Conservation (phyloP, 768 basidiomycete species). For the Mycena capillaripes region DNA sequence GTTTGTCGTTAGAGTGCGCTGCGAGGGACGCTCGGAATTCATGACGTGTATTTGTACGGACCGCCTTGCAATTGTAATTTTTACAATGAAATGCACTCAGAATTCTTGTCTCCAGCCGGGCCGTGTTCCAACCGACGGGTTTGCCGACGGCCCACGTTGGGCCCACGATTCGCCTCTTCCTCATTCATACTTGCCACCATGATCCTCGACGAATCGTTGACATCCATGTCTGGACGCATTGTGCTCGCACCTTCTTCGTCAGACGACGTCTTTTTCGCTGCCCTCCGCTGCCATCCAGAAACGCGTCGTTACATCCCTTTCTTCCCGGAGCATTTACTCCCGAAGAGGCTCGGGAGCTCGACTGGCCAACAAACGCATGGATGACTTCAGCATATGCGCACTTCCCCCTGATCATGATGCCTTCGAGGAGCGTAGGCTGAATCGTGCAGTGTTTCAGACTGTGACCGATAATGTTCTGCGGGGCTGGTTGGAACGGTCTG, state of each 20-base stretch:
- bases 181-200: neutral
- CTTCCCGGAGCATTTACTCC: slow-evolving; percentile 51
- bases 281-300: slow-evolving; percentile 55
- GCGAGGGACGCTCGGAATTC: no score
- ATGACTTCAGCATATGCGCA: slow-evolving; percentile 54
- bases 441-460: slow-evolving; percentile 59
- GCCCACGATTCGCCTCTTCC: no score
- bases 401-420: slow-evolving; percentile 41
- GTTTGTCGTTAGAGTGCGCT: no score
- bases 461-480: slow-evolving; percentile 58
- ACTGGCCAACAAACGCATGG: slow-evolving; percentile 49
- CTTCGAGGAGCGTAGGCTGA: slow-evolving; percentile 58
- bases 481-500: slow-evolving; percentile 59
- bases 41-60: no score
- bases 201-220: neutral
- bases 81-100: no score
- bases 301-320: slow-evolving; percentile 55
- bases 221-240: slow-evolving; percentile 44
- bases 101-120: no score
- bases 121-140: no score
- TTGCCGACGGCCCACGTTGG: no score
- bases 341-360: slow-evolving; percentile 53
- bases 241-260: slow-evolving; percentile 48
- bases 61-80: no score
- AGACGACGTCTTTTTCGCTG: slow-evolving; percentile 52